A percentile compares a stretch with the other conserved stretches of the same genome.
Evolutionary conservation across 306 rosid species (phyloP).

Genomic region (Dalbergia cochinchinensis): DNA sequence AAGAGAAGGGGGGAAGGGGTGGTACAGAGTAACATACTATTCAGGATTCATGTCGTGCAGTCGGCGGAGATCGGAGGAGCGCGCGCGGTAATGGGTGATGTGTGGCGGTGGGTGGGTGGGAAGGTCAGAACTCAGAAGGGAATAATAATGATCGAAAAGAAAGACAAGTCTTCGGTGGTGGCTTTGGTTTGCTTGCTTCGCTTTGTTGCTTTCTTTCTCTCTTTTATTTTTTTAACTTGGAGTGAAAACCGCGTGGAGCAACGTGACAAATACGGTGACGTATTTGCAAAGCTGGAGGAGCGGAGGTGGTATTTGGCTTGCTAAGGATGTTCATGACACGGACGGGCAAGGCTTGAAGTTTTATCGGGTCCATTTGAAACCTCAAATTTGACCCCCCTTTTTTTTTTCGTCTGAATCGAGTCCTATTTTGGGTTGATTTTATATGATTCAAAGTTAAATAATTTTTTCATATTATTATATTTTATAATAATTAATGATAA

Average conservation of each 20-base stretch:
- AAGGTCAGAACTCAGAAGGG: conserved; percentile 23
- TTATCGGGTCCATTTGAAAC: too few relatives aligned
- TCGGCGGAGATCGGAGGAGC: conserved; percentile 32
- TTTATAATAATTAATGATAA: too few relatives aligned
- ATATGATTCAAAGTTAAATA: too few relatives aligned
- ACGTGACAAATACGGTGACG: conserved; percentile 44
- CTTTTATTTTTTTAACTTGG: background rate
- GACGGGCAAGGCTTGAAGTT: too few relatives aligned
- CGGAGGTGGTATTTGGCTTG: background rate
- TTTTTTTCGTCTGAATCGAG: too few relatives aligned
- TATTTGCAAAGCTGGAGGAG: conserved; percentile 15
- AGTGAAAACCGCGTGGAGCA: conserved; percentile 39
- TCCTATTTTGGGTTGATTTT: too few relatives aligned
- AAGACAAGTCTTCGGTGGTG: background rate
- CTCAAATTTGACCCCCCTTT: too few relatives aligned
- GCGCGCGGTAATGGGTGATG: conserved; percentile 32
- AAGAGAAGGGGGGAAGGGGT: background rate
- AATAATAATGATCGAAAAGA: background rate
- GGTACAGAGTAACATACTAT: conserved; percentile 48
- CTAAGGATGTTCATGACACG: too few relatives aligned
- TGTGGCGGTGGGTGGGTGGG: conserved; percentile 22
- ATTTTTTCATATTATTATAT: too few relatives aligned
- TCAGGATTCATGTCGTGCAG: conserved; percentile 51
- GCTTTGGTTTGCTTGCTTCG: too few relatives aligned
- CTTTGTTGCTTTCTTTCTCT: too few relatives aligned